These are phyloP conservation scores for Desmodesmus armatus DNA, from an alignment of 139 green algal species.

Conservation along the genomic window DNA sequence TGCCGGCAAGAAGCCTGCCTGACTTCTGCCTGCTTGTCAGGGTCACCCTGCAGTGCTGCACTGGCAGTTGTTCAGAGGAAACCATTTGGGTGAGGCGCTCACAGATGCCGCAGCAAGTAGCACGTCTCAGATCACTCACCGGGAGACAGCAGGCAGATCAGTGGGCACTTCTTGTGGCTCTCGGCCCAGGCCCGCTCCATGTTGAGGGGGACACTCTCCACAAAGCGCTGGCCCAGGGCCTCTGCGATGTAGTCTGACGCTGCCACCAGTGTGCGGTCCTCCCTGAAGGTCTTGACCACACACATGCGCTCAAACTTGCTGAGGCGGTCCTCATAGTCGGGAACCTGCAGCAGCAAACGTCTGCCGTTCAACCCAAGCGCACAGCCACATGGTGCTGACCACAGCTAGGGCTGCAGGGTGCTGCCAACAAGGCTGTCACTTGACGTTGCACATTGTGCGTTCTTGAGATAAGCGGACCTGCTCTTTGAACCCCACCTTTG, in stretches of 20 bases:
- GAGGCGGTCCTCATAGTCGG: conserved; percentile 90
- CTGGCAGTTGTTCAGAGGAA: too few relatives aligned
- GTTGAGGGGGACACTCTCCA: conserved; percentile 88
- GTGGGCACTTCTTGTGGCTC: conserved; percentile 64
- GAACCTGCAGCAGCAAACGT: conserved; percentile 70
- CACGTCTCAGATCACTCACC: conserved; percentile 44
- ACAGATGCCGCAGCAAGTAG: not conserved
- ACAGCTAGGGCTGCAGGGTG: not conserved
- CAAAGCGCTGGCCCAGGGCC: conserved; percentile 87
- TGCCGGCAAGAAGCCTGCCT: too few relatives aligned
- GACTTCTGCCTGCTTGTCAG: too few relatives aligned
- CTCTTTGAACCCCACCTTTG: conserved; percentile 63
- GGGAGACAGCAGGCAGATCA: conserved; percentile 95
- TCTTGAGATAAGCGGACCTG: too few relatives aligned
- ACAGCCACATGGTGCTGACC: not conserved
- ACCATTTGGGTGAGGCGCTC: too few relatives aligned
- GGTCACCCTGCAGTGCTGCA: too few relatives aligned
- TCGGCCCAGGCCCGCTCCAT: conserved; percentile 85
- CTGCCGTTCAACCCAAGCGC: not conserved
- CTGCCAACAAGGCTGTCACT: too few relatives aligned
- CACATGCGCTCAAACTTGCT: conserved; percentile 94
- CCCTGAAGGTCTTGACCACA: conserved; percentile 91
- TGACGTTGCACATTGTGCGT: too few relatives aligned
- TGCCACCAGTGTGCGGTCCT: conserved; percentile 92
- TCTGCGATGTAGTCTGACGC: conserved; percentile 89